Evolutionary conservation across 768 basidiomycete species (phyloP).

Genomic region (Boletus tomentosulus): DNA sequence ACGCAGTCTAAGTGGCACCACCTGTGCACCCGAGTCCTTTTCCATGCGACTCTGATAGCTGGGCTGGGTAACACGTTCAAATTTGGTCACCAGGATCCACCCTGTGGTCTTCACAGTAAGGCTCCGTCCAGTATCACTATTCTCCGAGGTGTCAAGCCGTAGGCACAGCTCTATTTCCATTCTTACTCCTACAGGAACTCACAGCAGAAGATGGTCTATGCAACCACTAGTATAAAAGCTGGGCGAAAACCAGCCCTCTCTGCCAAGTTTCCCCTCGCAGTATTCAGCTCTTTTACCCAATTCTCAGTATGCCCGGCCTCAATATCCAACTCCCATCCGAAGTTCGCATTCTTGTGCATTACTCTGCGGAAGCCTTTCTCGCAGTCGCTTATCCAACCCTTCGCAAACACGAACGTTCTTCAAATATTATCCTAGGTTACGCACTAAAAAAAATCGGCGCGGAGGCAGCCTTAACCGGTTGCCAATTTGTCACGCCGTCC

Average conservation of each 20-base stretch:
- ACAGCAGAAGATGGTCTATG: conserved; percentile 12
- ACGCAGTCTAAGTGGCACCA: neutral
- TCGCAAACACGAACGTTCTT: conserved; percentile 41
- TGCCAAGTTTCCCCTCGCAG: neutral
- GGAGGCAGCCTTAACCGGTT: conserved; percentile 36
- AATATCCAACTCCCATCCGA: conserved; percentile 17
- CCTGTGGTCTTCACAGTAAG: conserved; percentile 15
- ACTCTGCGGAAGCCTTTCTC: conserved; percentile 39
- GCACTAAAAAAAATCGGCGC: conserved; percentile 41
- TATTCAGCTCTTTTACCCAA: neutral
- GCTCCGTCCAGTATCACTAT: neutral
- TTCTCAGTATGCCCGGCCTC: conserved; percentile 29
- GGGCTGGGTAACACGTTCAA: neutral
- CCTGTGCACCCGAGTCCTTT: neutral
- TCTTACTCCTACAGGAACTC: conserved; percentile 14
- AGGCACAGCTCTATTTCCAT: conserved; percentile 5
- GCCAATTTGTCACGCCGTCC: conserved; percentile 31
- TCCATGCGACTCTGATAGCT: neutral
- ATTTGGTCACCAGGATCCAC: conserved; percentile 10
- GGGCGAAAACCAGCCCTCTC: neutral
- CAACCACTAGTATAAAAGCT: conserved; percentile 6
- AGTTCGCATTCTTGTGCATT: conserved; percentile 36
- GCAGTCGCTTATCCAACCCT: conserved; percentile 39
- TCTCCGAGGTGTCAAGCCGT: neutral
- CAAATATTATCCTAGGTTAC: conserved; percentile 51